These are phyloP conservation scores for Huntiella bhutanensis DNA, from an alignment of 2,329 filamentous ascomycete species.

Conservation along the genomic window DNA sequence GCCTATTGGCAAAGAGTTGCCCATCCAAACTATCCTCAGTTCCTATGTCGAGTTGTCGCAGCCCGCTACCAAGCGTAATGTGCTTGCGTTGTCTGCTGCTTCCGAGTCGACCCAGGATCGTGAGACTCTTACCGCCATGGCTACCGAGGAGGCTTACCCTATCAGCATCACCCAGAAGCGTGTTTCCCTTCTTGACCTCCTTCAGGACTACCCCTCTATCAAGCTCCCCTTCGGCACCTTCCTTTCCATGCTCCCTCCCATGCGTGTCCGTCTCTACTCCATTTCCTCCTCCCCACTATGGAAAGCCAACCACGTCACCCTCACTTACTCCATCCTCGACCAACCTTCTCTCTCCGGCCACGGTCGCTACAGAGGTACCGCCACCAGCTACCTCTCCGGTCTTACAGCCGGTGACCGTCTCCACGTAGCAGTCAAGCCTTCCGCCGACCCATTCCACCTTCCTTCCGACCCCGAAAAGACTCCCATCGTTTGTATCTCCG, in stretches of 20 bases:
- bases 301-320: constrained; percentile 35
- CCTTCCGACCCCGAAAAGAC: constrained; percentile 25
- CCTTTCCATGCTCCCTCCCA: constrained; percentile 53
- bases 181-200: constrained; percentile 46
- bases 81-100: constrained; percentile 27
- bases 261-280: constrained; percentile 62
- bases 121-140: constrained; percentile 27
- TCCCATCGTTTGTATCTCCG: constrained; percentile 32
- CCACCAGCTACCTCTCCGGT: constrained; percentile 38
- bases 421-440: constrained; percentile 30
- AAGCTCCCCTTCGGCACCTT: constrained; percentile 46
- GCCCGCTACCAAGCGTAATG: constrained; percentile 46
- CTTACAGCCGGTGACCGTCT: constrained; percentile 26
- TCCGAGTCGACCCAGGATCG: constrained; percentile 26
- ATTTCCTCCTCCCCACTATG: constrained; percentile 56
- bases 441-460: constrained; percentile 28
- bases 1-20: constrained; percentile 36
- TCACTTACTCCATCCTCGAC: constrained; percentile 51
- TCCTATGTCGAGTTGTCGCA: constrained; percentile 57
- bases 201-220: constrained; percentile 42
- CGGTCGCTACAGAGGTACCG: constrained; percentile 37
- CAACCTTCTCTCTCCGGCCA: constrained; percentile 31
- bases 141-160: constrained; percentile 25
- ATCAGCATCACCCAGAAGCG: constrained; percentile 34
- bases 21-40: constrained; percentile 43